Evolutionary conservation across 2,329 filamentous ascomycete species (phyloP), one percentile per base, ranked within the genome.

Genomic region (Penicillium sp.): DNA sequence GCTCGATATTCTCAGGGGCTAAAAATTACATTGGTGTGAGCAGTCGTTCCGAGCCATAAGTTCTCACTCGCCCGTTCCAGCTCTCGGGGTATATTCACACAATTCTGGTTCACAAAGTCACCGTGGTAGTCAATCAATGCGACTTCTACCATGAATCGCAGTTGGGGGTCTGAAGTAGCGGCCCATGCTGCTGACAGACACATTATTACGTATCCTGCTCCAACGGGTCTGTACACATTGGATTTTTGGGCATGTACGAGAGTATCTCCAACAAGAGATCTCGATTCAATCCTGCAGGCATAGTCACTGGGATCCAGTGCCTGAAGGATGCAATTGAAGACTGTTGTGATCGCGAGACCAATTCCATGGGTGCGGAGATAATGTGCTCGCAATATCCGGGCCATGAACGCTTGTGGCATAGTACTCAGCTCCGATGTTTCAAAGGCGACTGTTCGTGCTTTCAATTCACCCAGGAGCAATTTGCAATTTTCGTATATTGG

Each of bases 291-390:
- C 6, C 37, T 38, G 2, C 69, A 56, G 0, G 54, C 33, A 1
- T 31, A 52, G 19, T 68, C 67, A 25, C 66, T 50, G 29, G 66
- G 40, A n/a, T 67, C 62, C 49, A 78, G 21, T 40, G 70, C 64
- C 53, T 65, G 49, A 23, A 74, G 59, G 42, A 76, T 56, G 57
- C 71, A 71, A 59, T 74, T 72, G 54, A 76, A 67, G 29, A 73
- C 62, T 0, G 72, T 61, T 1, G 64, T 66, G 15, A 75, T 65
- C 7, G 67, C 62, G 2, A 77, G 57, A 1, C 62, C 71, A 8
- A 77, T 56, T 2, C 65, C 68, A 57, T 76, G 73, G 15, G 67
- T 66, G 21, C 75, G 72, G 23, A 73, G 67, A 52, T 67, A 67
- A 54, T 74, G 69, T 4, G 71, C 69, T 49, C 69, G 65, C 10